Conservation (phyloP, 2,329 filamentous ascomycete species). For the Penicillium hordei region DNA sequence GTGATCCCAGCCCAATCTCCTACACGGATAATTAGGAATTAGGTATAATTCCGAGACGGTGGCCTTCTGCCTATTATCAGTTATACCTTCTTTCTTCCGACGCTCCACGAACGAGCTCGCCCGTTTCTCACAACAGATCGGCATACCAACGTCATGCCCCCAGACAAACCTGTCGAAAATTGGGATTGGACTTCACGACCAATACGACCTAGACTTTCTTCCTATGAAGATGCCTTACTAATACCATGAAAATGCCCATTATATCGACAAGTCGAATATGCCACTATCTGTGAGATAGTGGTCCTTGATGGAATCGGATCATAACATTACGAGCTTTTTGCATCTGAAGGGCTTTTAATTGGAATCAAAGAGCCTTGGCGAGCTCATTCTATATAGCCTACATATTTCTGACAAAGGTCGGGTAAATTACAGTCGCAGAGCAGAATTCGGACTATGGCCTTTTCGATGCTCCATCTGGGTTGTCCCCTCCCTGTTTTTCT, state of each 20-base stretch:
- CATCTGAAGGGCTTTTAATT: too few relatives aligned
- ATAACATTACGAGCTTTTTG: too few relatives aligned
- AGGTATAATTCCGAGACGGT: background rate
- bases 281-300: background rate
- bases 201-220: background rate
- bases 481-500: too few relatives aligned
- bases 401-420: background rate
- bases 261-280: background rate
- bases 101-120: background rate
- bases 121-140: slow-evolving; percentile 10
- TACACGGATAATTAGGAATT: background rate
- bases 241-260: background rate
- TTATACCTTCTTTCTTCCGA: background rate
- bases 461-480: background rate
- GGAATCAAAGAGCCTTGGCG: background rate
- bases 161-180: background rate
- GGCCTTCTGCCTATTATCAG: background rate
- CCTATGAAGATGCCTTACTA: too few relatives aligned
- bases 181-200: too few relatives aligned
- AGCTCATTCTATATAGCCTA: background rate
- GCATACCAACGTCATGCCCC: slow-evolving; percentile 22
- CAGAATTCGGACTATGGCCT: background rate
- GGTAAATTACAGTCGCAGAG: background rate
- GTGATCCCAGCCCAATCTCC: background rate
- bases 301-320: background rate